Evolutionary conservation across 2,329 filamentous ascomycete species (phyloP), one percentile per base, ranked within the genome.

Genomic region (Colletotrichum chlorophyti): DNA sequence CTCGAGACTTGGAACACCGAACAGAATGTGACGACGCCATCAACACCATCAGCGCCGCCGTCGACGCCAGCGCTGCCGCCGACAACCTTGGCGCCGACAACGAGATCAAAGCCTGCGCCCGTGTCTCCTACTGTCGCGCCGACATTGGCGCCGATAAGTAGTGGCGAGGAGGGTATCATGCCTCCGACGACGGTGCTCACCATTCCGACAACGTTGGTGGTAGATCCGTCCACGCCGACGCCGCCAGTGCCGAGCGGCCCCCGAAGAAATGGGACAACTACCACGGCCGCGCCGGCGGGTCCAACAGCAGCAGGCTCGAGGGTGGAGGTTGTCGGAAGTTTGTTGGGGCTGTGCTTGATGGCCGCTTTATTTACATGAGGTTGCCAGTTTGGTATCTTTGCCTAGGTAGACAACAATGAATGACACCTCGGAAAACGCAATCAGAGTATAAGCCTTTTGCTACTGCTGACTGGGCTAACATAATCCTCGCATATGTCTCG

Each of bases 1-100:
- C 63, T 79, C n/a, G 70, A 63, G 31, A 57, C 58, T 3, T 60
- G 58, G 58, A 53, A 49, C 6, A 53, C 50, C 10, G 58, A 57
- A 26, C 46, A 58, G n/a, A 58, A 51, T 42, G 58, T 31, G 8
- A 35, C 53, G 5, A 26, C 46, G 11, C 58, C 58, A 1, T 29
- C 27, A 5, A 15, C 26, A 1, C 46, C 46, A 1, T 27, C 46
- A n/a, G 26, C 34, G 4, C 6, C 35, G 12, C 4, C 19, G 9
- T 19, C 34, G 21, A 6, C 34, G 10, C 15, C 37, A 19, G 38
- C 38, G 17, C 34, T 5, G 6, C 55, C 9, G 38, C 17, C 10
- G 31, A n/a, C 38, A 5, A 29, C 57, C 2, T 37, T 19, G 12
- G 24, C 32, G 15, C 38, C 51, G 15, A 45, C 46, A n/a, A 12